These are phyloP conservation scores for Solioccasus polychromus DNA, from an alignment of 768 basidiomycete species.

Conservation along the genomic window DNA sequence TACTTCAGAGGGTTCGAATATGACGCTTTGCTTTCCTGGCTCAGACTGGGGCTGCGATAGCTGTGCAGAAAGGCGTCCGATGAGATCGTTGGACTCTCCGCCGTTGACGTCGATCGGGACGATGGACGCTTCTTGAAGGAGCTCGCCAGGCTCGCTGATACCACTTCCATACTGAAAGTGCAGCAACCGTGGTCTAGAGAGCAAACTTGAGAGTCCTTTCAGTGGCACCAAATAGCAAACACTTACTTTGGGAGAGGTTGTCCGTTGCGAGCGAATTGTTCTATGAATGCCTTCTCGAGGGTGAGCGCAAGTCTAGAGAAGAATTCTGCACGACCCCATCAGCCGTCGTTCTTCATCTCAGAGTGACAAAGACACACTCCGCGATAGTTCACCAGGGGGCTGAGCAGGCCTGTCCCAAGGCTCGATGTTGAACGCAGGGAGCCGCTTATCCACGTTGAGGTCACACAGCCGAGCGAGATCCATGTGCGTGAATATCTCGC, in stretches of 20 bases:
- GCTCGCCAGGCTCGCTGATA: constrained; percentile 31
- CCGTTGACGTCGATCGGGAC: constrained; percentile 52
- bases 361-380: constrained; percentile 27
- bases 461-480: constrained; percentile 60
- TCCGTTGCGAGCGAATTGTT: constrained; percentile 36
- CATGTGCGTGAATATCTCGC: constrained; percentile 69
- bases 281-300: constrained; percentile 44
- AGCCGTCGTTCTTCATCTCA: constrained; percentile 8
- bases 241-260: constrained; percentile 32
- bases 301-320: constrained; percentile 40
- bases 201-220: constrained; percentile 1
- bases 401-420: constrained; percentile 37
- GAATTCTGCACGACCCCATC: constrained; percentile 40
- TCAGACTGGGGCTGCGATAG: constrained; percentile 28
- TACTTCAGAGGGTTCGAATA: constrained; percentile 60
- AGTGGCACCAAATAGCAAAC: too few relatives aligned
- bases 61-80: constrained; percentile 45
- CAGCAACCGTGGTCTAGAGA: constrained; percentile 41
- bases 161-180: constrained; percentile 55
- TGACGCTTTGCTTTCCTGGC: constrained; percentile 49
- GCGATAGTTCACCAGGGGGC: constrained; percentile 42
- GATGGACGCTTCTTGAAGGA: constrained; percentile 39
- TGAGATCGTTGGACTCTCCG: constrained; percentile 50
- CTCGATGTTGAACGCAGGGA: constrained; percentile 45
- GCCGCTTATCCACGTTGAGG: constrained; percentile 49